A percentile compares a stretch with the other conserved stretches of the same genome.
These are phyloP conservation scores for Fomitiporia mediterranea DNA, from an alignment of 1,284 basidiomycete species.

Conservation along the genomic window DNA sequence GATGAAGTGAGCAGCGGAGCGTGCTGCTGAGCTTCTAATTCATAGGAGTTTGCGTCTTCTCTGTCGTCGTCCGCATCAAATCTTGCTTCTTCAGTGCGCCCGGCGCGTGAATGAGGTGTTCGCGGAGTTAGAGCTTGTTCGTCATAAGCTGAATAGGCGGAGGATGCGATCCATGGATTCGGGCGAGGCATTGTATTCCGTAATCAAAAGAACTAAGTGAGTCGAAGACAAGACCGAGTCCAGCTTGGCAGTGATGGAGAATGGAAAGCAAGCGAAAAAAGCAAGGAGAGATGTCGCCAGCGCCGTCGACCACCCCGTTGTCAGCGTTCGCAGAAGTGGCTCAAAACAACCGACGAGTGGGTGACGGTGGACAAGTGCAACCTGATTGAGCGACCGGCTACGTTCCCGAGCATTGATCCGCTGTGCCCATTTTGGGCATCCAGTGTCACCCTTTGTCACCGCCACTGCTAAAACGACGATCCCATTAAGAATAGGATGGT, in stretches of 20 bases:
- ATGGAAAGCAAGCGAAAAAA: not conserved
- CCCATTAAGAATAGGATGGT: too few relatives aligned
- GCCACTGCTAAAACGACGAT: too few relatives aligned
- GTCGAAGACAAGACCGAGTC: constrained; percentile 1
- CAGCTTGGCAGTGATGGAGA: constrained; percentile 2
- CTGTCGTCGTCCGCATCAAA: constrained; percentile 40
- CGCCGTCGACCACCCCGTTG: not conserved
- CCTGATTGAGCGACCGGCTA: too few relatives aligned
- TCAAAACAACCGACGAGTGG: too few relatives aligned
- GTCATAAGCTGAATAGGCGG: constrained; percentile 24
- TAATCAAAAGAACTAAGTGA: too few relatives aligned
- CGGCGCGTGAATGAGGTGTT: constrained; percentile 58
- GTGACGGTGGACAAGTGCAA: too few relatives aligned
- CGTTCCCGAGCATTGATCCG: too few relatives aligned
- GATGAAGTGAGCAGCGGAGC: constrained; percentile 48
- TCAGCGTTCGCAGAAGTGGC: not conserved
- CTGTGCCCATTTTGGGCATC: too few relatives aligned
- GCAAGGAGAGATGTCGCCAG: not conserved
- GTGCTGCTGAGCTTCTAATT: constrained; percentile 33
- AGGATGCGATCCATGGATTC: not conserved
- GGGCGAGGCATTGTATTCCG: not conserved
- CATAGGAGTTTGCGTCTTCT: constrained; percentile 23
- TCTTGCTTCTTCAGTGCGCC: constrained; percentile 51
- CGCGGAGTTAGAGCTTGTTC: constrained; percentile 50
- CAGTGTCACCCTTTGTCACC: too few relatives aligned